Base-by-base conservation (phyloP, 148 eudicot genomes). In the Vaccinium vitisidaea region DNA sequence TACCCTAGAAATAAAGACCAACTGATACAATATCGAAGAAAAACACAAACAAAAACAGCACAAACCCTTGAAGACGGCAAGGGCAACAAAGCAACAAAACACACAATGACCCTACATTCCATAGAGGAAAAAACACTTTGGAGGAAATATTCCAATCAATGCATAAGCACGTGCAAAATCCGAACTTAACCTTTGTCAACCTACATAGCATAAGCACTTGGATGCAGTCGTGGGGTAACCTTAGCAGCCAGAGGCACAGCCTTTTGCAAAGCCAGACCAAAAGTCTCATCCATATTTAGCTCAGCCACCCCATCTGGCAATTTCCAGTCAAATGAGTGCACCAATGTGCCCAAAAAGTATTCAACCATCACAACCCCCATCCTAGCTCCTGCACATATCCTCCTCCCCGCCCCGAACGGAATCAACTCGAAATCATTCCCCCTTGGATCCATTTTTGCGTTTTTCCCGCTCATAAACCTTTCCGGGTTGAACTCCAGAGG, bases 351-450 rank as follows among this genome's bases (percentile, higher is more conserved):
- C 52, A 87, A 23, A 70, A 43, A 43, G 46, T 43, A 43, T 4
- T 43, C 46, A 43, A 43, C 46, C 46, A 43, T 43, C 46, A 43
- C 70, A 23, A 88, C 25, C 39, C 88, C 91, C 83, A 88, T 79
- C 27, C 90, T 83, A 50, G 79, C 53, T 8, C 92, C 92, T 0
- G 86, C 90, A 76, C 92, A 90, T 0, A 90, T 88, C 81, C 90
- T 90, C 43, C 90, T 80, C 21, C 92, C 92, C 0, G 92, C 69
- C 18, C 92, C 92, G 21, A 90, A 90, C 4, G 92, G 92, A 4
- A 90, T 83, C 0, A 90, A 77, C 82, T 88, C 86, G 27, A 83
- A 90, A 59, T 85, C 67, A 2, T 88, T 81, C 27, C 92, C 92
- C n/a, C 73, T 63, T 1, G 87, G 83, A 8, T 88, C 90, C 1